Percentiles rank a stretch among this genome's conserved stretches.
These are phyloP conservation scores for Rhododendron ovatum DNA, from an alignment of 148 eudicot genomes.

Conservation along the genomic window DNA sequence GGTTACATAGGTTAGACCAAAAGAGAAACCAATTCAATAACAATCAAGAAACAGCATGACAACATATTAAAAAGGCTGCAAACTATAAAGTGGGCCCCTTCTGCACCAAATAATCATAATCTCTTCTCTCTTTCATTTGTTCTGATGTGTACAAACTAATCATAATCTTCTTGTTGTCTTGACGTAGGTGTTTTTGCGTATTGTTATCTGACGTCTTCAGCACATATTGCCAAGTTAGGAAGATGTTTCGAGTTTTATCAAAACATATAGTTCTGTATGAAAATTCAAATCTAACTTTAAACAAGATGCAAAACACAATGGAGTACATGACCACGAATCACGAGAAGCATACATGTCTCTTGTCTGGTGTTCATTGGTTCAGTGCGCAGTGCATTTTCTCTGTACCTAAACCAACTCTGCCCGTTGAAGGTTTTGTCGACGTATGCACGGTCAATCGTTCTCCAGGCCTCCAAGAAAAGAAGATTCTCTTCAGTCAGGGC, in stretches of 20 bases:
- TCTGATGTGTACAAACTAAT: background rate
- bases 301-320: background rate
- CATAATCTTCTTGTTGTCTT: background rate
- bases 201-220: background rate
- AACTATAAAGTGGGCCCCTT: background rate
- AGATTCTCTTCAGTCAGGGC: slow-evolving; percentile 90
- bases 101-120: background rate
- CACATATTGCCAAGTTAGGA: background rate
- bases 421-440: slow-evolving; percentile 95
- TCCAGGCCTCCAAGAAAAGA: slow-evolving; percentile 97
- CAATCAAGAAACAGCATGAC: background rate
- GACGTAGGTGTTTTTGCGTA: background rate
- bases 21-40: background rate
- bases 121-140: background rate
- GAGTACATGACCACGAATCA: background rate
- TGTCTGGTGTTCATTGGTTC: slow-evolving; percentile 90
- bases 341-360: slow-evolving; percentile 70
- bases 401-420: slow-evolving; percentile 98
- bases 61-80: background rate
- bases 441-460: slow-evolving; percentile 91
- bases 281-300: background rate
- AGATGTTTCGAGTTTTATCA: background rate
- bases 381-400: slow-evolving; percentile 83
- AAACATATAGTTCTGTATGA: background rate
- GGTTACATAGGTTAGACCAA: background rate